Base-by-base conservation (phyloP, 2,329 filamentous ascomycete species). In the Chlorencoelia australis region DNA sequence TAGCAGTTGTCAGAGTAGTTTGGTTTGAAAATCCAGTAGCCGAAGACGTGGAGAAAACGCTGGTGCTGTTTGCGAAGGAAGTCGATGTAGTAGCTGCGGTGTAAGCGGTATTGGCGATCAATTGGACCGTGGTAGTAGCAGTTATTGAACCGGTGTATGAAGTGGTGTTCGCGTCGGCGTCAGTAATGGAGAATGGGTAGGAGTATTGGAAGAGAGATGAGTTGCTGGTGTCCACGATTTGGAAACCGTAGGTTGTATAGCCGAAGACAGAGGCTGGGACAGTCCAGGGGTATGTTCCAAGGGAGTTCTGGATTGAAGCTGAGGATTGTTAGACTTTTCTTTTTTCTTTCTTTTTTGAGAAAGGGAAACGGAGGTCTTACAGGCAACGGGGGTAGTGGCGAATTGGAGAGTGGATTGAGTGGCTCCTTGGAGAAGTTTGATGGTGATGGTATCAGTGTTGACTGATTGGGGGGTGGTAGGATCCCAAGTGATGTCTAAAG, bases 171-270 rank as follows among this genome's bases (percentile, higher is more conserved):
- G 33, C 19, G 15, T 35, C 10, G 22, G 34, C 35, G 9, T 41
- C 43, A 7, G 37, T 30, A 34, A 58, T 49, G 36, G 48, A 43
- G 53, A 80, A 80, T 49, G 72, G 72, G 62, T 68, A 68, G 39
- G 71, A 75, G 67, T 69, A 79, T 66, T 79, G 73, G 67, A 72
- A 74, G 53, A 66, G 58, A 52, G 66, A 56, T 8, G 33, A 44
- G 15, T 60, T 36, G 59, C 74, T 53, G 45, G 56, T 59, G 47
- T 70, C 65, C 44, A 56, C 56, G 59, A 80, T 62, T 59, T 65
- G 61, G 54, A 80, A 61, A 46, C 75, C 75, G 59, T 79, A 79
- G 51, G 66, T 64, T 35, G 59, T 60, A 26, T 62, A 53, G 39
- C 50, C 50, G 43, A 66, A 68, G 18, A 71, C 63, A 18, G 53